Evolutionary conservation across 257 asterid genomes (phyloP), one percentile per base, ranked within the genome.

Genomic region (Plantago elongata): DNA sequence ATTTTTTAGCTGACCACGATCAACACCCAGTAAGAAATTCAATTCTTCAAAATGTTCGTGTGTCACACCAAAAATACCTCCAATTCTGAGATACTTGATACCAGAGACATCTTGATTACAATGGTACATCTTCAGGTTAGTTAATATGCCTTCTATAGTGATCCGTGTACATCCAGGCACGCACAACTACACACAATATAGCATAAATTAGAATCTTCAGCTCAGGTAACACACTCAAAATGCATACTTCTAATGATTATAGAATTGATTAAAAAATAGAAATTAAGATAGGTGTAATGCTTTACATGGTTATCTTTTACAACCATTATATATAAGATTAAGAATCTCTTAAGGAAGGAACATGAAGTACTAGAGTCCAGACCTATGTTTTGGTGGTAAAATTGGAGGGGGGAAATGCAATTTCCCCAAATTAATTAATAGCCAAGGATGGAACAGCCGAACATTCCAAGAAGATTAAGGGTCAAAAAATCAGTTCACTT

Each of bases 151-250:
- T 54, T 86, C 90, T 58, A 86, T 68, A 29, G 81, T 84, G 68
- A 92, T 75, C 78, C 81, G 75, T 43, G 95, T 77, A 69, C 97
- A 92, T 11, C 89, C 95, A 56, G 95, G 95, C 72, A 92, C 87
- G 59, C 73, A 78, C 10, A 92, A 63, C 98, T 92, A 86, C 85
- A 82, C 51, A 45, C 46, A 27, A 45, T 14, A 61, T 46, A 50
- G 63, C 5, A 45, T 54, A 40, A 38, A 10, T 69, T 49, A 81
- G 69, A 51, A 68, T 1, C 27, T 29, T 15, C 5, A 34, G 7
- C 8, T 34, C 40, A 34, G 42, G 2, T 12, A 52, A 9, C 27
- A 18, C 10, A 27, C 11, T 3, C 59, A 3, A 11, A 27, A 54
- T 13, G 38, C 1, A 52, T 52, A 52, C 15, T 52, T 52, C 57